Evolutionary conservation across 2,329 filamentous ascomycete species (phyloP).

Genomic region (Leptographium flavum): DNA sequence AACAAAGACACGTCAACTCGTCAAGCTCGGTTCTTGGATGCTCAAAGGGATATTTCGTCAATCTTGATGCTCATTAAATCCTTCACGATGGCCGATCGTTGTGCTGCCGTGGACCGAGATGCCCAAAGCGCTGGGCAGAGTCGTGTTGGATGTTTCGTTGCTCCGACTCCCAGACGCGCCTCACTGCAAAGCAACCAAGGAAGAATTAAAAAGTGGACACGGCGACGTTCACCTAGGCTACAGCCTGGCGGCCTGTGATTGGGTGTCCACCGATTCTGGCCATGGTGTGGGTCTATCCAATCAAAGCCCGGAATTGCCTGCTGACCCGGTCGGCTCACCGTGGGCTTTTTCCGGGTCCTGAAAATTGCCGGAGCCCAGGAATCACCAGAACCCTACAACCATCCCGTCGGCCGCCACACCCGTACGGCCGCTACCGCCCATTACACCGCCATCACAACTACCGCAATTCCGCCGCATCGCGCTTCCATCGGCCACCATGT

Average conservation of each 20-base stretch:
- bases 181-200: background rate
- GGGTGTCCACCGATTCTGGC: slow-evolving; percentile 2
- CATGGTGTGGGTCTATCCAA: slow-evolving; percentile 9
- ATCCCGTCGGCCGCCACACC: background rate
- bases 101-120: background rate
- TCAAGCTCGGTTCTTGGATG: background rate
- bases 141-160: too few species aligned
- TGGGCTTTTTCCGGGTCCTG: slow-evolving; percentile 5
- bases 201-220: background rate
- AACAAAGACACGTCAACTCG: background rate
- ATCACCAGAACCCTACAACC: slow-evolving; percentile 2
- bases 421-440: slow-evolving; percentile 15
- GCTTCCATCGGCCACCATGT: slow-evolving; percentile 26
- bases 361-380: slow-evolving; percentile 4
- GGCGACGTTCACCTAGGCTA: background rate
- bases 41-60: background rate
- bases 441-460: background rate
- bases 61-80: background rate
- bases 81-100: background rate
- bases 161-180: too few species aligned
- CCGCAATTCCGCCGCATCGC: slow-evolving; percentile 22
- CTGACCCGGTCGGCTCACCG: slow-evolving; percentile 9
- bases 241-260: slow-evolving; percentile 8
- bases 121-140: background rate
- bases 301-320: slow-evolving; percentile 11